A percentile compares a stretch with the other conserved stretches of the same genome.
phyloP scores from a whole-genome alignment of 2,329 filamentous ascomycete species.

The Macrophomina phaseolina region DNA sequence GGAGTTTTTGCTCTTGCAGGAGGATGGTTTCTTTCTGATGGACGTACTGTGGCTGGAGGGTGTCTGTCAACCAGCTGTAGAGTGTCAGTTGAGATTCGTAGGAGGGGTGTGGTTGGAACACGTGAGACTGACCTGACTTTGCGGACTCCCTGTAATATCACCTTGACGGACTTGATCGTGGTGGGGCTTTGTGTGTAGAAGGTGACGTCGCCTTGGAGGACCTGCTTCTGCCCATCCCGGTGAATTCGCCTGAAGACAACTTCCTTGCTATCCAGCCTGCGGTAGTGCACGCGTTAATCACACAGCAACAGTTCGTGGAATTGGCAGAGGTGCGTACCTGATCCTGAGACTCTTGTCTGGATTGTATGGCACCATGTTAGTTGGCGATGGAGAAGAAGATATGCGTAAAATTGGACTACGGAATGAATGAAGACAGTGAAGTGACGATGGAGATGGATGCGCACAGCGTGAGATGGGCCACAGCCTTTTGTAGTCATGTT shows the following conservation, averaged over 20 bases:
- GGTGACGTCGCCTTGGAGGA: constrained; percentile 2
- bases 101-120: not conserved
- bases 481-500: not conserved
- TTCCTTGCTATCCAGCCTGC: not conserved
- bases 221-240: not conserved
- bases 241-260: not conserved
- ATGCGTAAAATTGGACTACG: too few species aligned
- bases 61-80: constrained; percentile 3
- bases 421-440: too few species aligned
- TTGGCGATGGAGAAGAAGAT: not conserved
- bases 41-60: constrained; percentile 2
- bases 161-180: constrained; percentile 3
- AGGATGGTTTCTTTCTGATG: not conserved
- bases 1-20: not conserved
- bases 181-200: not conserved
- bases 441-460: not conserved
- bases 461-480: not conserved
- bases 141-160: not conserved
- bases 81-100: not conserved
- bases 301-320: too few species aligned
- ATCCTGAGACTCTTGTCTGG: not conserved
- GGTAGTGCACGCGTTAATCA: not conserved
- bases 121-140: not conserved
- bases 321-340: not conserved
- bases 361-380: not conserved